Evolutionary conservation across 148 eudicot species (phyloP), one percentile per base, ranked within the genome.

Genomic region (Cornus kousa): DNA sequence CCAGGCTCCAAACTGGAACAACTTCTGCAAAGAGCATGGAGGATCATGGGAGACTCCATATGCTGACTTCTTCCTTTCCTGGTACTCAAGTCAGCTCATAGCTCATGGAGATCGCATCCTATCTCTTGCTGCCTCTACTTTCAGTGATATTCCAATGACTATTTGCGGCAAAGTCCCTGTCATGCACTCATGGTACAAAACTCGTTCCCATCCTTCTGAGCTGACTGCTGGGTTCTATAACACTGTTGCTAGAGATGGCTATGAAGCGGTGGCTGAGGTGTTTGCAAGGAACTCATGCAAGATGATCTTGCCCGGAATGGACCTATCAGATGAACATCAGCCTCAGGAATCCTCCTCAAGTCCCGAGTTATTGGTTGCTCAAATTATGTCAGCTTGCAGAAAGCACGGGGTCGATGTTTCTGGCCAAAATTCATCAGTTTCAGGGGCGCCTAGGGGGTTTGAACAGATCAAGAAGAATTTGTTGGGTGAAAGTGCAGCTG

Each of bases 21-120:
- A 50, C 74, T 93, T 95, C 85, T 89, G 91, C 70, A 88, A 81
- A 66, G 94, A 92, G 68, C 76, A 87, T 12, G 93, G 89, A 71
- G 97, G 97, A 9, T 91, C 98, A 3, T 95, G 98, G 98, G 94
- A 95, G 82, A 82, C 85, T 3, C 68, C 84, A 2, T 95, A 95
- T 73, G 98, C 96, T 2, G 88, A 88, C 67, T 95, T 95, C 81
- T 95, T 95, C 82, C 97, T 95, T 35, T 87, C 91, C 8, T 95
- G 98, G 98, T 95, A 95, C 81, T 93, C 98, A 5, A 82, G 35
- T 85, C 86, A 88, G 82, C 94, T 95, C 71, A 71, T 90, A 40
- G 64, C 86, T 73, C 98, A 95, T 70, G 94, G 90, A 13, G 90
- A 90, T 39, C 85, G 91, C 67, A 71, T 95, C 46, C 85, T 95